phyloP scores from a whole-genome alignment of 371 early-diverging fungal species.

The Umbelopsis sp. region DNA sequence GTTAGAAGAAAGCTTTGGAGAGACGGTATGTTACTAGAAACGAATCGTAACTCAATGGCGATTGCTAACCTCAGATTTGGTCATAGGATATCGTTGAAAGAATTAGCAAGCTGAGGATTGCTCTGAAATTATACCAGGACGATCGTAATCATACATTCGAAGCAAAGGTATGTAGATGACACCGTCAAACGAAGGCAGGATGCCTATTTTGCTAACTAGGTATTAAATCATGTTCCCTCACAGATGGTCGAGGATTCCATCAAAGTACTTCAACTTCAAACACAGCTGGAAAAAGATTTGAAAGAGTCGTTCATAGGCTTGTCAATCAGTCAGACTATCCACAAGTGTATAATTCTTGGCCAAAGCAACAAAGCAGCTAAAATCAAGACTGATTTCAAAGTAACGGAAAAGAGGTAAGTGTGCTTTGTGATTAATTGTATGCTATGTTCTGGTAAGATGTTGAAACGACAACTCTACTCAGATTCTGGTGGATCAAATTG shows the following conservation, averaged over 20 bases:
- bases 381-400: conserved; percentile 80
- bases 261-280: conserved; percentile 74
- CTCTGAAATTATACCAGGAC: conserved; percentile 73
- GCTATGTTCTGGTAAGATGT: no score
- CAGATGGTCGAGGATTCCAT: conserved; percentile 69
- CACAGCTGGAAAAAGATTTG: conserved; percentile 73
- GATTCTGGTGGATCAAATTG: conserved; percentile 87
- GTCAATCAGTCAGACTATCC: conserved; percentile 85
- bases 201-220: background rate
- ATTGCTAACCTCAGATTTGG: background rate
- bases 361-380: conserved; percentile 76
- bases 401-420: conserved; percentile 81
- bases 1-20: conserved; percentile 62
- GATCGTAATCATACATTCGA: conserved; percentile 76
- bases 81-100: conserved; percentile 59
- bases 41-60: background rate
- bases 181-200: background rate
- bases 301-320: conserved; percentile 71
- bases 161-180: conserved; percentile 57
- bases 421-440: background rate
- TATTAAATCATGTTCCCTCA: background rate
- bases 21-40: conserved; percentile 38
- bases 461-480: conserved; percentile 18
- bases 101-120: conserved; percentile 70
- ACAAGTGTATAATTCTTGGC: conserved; percentile 75